A percentile compares a stretch with the other conserved stretches of the same genome.
Conservation (phyloP, 208 protist species). For the Crithidia bombi region DNA sequence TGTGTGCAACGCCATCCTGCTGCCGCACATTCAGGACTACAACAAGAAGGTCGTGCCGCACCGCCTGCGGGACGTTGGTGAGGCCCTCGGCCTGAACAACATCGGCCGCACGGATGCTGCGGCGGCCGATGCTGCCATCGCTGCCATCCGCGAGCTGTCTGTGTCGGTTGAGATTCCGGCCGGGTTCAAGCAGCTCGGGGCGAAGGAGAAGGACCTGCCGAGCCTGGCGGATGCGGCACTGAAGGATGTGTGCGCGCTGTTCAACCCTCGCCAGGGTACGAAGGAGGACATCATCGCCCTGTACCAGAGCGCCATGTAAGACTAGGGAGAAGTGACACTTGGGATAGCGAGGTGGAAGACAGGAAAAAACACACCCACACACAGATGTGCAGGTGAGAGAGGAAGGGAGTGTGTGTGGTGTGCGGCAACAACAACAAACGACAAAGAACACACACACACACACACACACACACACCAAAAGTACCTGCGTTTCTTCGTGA, state of each 20-base stretch:
- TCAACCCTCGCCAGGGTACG: slow-evolving; percentile 61
- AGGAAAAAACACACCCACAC: no score
- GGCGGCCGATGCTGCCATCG: slow-evolving; percentile 60
- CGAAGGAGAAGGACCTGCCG: slow-evolving; percentile 52
- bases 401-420: background rate
- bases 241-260: slow-evolving; percentile 50
- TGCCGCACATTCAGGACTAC: slow-evolving; percentile 77
- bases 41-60: slow-evolving; percentile 60
- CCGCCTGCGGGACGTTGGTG: slow-evolving; percentile 64
- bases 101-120: slow-evolving; percentile 41
- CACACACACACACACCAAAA: background rate
- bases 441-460: slow-evolving; percentile 9
- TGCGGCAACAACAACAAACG: background rate
- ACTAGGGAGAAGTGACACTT: background rate
- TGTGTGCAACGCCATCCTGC: slow-evolving; percentile 88
- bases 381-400: no score
- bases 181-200: slow-evolving; percentile 63
- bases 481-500: no score
- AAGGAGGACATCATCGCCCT: slow-evolving; percentile 60
- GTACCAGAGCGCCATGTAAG: slow-evolving; percentile 47
- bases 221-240: slow-evolving; percentile 50
- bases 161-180: slow-evolving; percentile 58
- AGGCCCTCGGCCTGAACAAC: slow-evolving; percentile 50
- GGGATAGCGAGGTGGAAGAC: background rate
- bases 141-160: slow-evolving; percentile 53